Base-by-base conservation (phyloP, 805 yeast genomes). In the Phaffomyces antillensis region DNA sequence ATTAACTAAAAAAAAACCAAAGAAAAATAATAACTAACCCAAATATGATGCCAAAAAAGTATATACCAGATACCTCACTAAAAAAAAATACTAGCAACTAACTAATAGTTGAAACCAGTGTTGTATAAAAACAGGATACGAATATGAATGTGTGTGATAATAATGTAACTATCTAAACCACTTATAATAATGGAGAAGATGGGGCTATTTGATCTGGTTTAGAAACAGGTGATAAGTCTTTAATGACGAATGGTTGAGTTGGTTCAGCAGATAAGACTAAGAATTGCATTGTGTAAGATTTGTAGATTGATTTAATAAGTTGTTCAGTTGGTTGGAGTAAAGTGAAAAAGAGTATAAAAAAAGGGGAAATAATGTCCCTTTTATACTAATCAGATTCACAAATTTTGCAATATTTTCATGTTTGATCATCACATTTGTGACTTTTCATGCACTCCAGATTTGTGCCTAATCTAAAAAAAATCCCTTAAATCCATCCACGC, bases 241-340 rank as follows among this genome's bases (percentile, higher is more conserved):
- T 81, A 55, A 82, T 80, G 44, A 82, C 72, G 55, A 81, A 81
- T 52, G 89, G 87, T 62, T 75, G 70, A 46, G 76, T 70, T 41
- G 72, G 63, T 49, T 77, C 79, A 43, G 78, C 71, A 35, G 82
- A 71, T 61, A 81, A 70, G 39, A 72, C 68, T 61, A 81, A 69
- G 62, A 76, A 81, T 47, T 56, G 56, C 61, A 59, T 59, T 43
- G 16, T 50, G 36, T 34, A 24, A 18, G 18, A 20, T 13, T 17
- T 39, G 24, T 18, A 26, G 11, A 16, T 7, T 32, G 17, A 10
- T 16, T 16, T 32, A 32, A 16, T 16, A 10, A 32, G 18, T 32
- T 16, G 6, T 32, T 3, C 16, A 32, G 16, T n/a, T 13, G 12
- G 15, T 5, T 35, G 20, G 13, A 35, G 23, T 5, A 18, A 18